These are phyloP conservation scores for Roridomyces roridus DNA, from an alignment of 768 basidiomycete genomes.

Conservation along the genomic window DNA sequence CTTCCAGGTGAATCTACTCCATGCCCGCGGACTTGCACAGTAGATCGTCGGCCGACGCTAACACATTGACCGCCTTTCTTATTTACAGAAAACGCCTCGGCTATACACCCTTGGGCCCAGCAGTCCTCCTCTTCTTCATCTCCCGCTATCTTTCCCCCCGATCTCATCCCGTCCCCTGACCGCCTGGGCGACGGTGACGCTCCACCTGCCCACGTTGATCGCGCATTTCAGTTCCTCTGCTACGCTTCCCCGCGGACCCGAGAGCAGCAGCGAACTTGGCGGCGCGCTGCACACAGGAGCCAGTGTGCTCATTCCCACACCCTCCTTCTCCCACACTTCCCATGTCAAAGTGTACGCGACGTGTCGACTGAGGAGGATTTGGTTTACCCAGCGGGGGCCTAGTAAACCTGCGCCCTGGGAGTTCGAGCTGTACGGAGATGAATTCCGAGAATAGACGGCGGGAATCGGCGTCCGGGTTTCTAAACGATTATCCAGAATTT, in stretches of 20 bases:
- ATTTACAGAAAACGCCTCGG: constrained; percentile 58
- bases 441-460: constrained; percentile 17
- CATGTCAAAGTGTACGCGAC: constrained; percentile 80
- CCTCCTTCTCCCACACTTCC: constrained; percentile 68
- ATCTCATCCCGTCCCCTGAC: constrained; percentile 64
- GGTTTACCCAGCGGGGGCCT: constrained; percentile 68
- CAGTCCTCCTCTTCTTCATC: constrained; percentile 65
- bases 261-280: constrained; percentile 22
- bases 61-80: no score
- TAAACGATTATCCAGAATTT: no score
- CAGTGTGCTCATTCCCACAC: constrained; percentile 55
- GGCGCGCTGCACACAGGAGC: constrained; percentile 20
- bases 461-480: not conserved
- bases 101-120: constrained; percentile 43
- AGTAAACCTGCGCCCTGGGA: constrained; percentile 72
- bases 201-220: constrained; percentile 66
- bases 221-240: constrained; percentile 64
- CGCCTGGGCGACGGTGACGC: constrained; percentile 68
- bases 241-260: constrained; percentile 32
- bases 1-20: constrained; percentile 69
- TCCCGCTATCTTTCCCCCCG: constrained; percentile 71
- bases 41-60: no score
- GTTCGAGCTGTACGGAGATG: constrained; percentile 64
- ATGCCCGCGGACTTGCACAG: constrained; percentile 14
- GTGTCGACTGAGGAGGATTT: constrained; percentile 77